Base-by-base conservation (phyloP, 2,329 filamentous ascomycete genomes). In the Endoconidiophora laricicola region DNA sequence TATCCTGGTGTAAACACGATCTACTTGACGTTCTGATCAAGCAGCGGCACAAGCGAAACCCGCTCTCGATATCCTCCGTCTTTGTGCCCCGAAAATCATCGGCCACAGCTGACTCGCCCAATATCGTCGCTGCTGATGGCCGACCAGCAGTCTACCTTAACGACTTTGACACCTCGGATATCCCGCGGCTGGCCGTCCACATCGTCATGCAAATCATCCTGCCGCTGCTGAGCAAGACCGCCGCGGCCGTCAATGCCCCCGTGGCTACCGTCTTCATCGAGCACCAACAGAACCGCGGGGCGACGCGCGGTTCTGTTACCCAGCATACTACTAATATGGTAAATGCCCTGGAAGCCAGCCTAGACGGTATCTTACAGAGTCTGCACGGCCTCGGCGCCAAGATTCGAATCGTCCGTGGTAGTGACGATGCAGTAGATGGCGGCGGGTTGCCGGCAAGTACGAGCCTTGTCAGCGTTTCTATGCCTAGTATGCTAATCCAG, bases 271-370 rank as follows among this genome's bases (percentile, higher is more conserved):
- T 52, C 46, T 37, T 45, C 9, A 46, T 46, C 38, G 47, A 52
- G 43, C 50, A 52, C 39, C 50, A 52, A 24, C 49, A 45, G 3
- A 44, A 52, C 22, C 49, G 44, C 22, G 22, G 38, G 6, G 6
- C 37, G 4, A 23, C 38, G 6, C 7, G 26, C 44, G 26, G 22
- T 18, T 20, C 23, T 20, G 29, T 47, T 22, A 33, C 44, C 9
- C 49, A 52, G 12, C 29, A 33, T 33, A 52, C 49, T 18, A 48
- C 49, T 1, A 26, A 48, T 9, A 22, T 52, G 2, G 45, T 52
- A n/a, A 48, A 48, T 24, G 39, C 49, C 14, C 40, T 52, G 2
- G 49, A 52, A 48, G 44, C 42, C 20, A 45, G 43, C 29, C n/a
- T 52, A 4, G n/a, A 43, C 10, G 39, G 44, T 9, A 41, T 52